These are phyloP conservation scores for Coemansia sp. DNA, from an alignment of 192 early-diverging fungal genomes.

Conservation along the genomic window DNA sequence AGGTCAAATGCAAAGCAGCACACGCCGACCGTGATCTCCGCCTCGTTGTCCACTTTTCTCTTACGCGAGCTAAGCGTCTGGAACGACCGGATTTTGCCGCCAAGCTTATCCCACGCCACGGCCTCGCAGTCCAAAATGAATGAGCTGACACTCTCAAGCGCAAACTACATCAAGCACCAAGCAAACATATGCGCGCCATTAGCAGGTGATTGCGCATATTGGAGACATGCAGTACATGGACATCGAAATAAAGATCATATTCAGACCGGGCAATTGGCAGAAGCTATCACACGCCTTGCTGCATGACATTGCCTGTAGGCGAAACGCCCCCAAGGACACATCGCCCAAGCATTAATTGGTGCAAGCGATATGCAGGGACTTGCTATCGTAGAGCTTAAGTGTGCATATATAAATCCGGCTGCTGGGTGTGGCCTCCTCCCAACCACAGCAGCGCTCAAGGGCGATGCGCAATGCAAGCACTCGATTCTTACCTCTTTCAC, in stretches of 20 bases:
- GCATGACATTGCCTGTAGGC: not conserved
- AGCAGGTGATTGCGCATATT: not conserved
- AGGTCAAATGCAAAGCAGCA: slow-evolving; percentile 98
- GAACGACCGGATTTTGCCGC: slow-evolving; percentile 91
- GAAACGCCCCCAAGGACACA: not conserved
- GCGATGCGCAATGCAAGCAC: not conserved
- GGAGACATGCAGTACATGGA: not conserved
- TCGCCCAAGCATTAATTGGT: slow-evolving; percentile 1
- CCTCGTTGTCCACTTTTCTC: slow-evolving; percentile 88
- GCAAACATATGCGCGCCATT: not conserved
- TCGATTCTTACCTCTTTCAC: slow-evolving; percentile 62
- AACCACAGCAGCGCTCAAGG: not conserved
- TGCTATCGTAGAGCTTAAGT: not conserved
- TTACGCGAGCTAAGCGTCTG: slow-evolving; percentile 95
- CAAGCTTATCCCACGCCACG: slow-evolving; percentile 94
- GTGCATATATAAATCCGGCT: not conserved
- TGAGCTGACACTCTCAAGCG: slow-evolving; percentile 63
- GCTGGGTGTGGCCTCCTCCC: not conserved
- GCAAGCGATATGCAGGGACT: not conserved
- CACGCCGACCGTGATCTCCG: slow-evolving; percentile 92
- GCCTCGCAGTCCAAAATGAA: slow-evolving; percentile 99
- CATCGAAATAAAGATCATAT: not conserved
- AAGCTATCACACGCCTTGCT: not conserved
- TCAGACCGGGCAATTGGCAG: not conserved
- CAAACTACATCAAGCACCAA: slow-evolving; percentile 21